These are phyloP conservation scores for Caloboletus firmus DNA, from an alignment of 1,284 basidiomycete genomes.

Conservation along the genomic window DNA sequence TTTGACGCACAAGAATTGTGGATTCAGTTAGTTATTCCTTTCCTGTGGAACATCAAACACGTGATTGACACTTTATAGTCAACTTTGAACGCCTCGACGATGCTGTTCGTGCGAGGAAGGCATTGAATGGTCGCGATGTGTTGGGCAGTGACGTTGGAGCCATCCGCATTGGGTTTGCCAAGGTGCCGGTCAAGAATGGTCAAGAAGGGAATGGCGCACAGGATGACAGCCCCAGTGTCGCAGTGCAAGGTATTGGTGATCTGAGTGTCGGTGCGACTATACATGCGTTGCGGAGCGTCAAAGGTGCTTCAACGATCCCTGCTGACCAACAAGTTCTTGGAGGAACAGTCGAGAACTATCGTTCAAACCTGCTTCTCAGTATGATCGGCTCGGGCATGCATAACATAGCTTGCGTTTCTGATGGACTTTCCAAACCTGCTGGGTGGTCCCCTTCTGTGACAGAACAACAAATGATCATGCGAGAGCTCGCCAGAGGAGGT, in stretches of 20 bases:
- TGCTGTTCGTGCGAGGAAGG: constrained; percentile 91
- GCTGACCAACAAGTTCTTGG: constrained; percentile 90
- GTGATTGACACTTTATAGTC: constrained; percentile 46
- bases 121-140: constrained; percentile 92
- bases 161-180: constrained; percentile 94
- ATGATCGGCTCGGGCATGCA: constrained; percentile 87
- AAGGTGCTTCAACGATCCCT: constrained; percentile 84
- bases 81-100: constrained; percentile 98
- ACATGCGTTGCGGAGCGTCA: constrained; percentile 79
- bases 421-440: constrained; percentile 56
- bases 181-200: constrained; percentile 87
- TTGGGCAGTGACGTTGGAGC: constrained; percentile 94
- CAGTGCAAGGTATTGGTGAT: constrained; percentile 77
- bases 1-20: constrained; percentile 95
- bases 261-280: constrained; percentile 82
- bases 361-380: constrained; percentile 86
- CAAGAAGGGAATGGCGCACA: constrained; percentile 61
- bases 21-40: constrained; percentile 67
- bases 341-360: constrained; percentile 90
- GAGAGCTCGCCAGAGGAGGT: constrained; percentile 80
- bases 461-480: constrained; percentile 95
- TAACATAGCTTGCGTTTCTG: constrained; percentile 50
- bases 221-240: constrained; percentile 61
- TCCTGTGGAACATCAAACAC: neutral
- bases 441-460: constrained; percentile 70